Evolutionary conservation across 1,284 basidiomycete genomes (phyloP).

Genomic region (Hymenochaete sp.): DNA sequence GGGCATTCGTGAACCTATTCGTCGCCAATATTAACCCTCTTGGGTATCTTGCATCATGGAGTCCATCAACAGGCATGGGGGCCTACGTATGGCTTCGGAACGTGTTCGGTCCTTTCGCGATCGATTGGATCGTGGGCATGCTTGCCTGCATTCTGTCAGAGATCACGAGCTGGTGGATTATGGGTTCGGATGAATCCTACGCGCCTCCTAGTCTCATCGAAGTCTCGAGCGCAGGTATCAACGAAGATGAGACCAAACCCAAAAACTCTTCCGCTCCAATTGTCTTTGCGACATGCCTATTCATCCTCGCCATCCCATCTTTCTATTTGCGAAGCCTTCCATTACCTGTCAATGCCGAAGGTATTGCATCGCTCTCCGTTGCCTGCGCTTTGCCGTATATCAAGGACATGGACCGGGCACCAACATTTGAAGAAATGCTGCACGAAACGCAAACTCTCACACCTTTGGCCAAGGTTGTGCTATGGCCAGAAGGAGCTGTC

Average conservation of each 20-base stretch:
- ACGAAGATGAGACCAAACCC: constrained; percentile 8
- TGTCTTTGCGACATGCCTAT: constrained; percentile 35
- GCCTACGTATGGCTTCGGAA: constrained; percentile 57
- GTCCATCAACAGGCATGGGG: constrained; percentile 41
- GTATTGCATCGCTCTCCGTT: constrained; percentile 47
- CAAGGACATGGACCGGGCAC: constrained; percentile 29
- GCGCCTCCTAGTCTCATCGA: constrained; percentile 13
- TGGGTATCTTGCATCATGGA: constrained; percentile 65
- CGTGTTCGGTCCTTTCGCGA: constrained; percentile 45
- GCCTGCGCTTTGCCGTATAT: constrained; percentile 51
- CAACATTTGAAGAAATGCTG: constrained; percentile 53
- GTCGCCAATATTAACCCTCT: constrained; percentile 49
- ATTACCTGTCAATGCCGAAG: constrained; percentile 31
- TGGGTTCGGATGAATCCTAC: constrained; percentile 31
- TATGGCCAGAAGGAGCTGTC: constrained; percentile 76
- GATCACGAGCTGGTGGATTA: constrained; percentile 44
- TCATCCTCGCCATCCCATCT: constrained; percentile 48
- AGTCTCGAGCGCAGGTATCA: too few species aligned
- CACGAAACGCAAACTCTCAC: constrained; percentile 40
- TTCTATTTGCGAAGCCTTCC: constrained; percentile 37
- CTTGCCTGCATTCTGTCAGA: constrained; percentile 63
- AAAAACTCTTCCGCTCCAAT: constrained; percentile 19
- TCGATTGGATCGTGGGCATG: constrained; percentile 62
- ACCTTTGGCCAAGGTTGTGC: constrained; percentile 42
- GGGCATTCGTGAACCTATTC: constrained; percentile 52